These are phyloP conservation scores for Aspergillus sp. DNA, from an alignment of 2,329 filamentous ascomycete species.

Conservation along the genomic window DNA sequence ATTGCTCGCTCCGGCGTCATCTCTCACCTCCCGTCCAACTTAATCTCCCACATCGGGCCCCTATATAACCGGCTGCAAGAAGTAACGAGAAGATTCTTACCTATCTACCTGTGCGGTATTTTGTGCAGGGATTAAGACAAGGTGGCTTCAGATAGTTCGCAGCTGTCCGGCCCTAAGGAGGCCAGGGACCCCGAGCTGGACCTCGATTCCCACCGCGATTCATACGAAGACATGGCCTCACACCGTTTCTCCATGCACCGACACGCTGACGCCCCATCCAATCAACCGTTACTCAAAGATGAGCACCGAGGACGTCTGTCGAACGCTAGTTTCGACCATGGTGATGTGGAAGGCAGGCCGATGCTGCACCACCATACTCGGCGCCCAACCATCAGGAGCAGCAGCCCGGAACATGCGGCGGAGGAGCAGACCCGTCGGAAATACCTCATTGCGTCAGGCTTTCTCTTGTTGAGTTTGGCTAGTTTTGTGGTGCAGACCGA, in stretches of 20 bases:
- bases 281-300: conserved; percentile 55
- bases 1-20: neutral
- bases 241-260: conserved; percentile 49
- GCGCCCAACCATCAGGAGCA: conserved; percentile 71
- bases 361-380: conserved; percentile 48
- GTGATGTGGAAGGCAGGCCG: conserved; percentile 35
- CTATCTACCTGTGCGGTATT: neutral
- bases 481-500: conserved; percentile 94
- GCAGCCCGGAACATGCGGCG: conserved; percentile 66
- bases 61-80: too few species aligned
- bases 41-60: too few species aligned
- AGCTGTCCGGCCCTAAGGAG: conserved; percentile 23
- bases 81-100: neutral
- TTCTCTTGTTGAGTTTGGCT: conserved; percentile 77
- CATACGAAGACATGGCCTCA: conserved; percentile 45
- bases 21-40: neutral
- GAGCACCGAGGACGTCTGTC: conserved; percentile 38
- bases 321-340: conserved; percentile 26
- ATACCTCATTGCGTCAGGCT: conserved; percentile 83
- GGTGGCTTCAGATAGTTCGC: conserved; percentile 32
- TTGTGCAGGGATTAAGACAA: conserved; percentile 14
- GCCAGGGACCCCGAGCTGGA: conserved; percentile 33
- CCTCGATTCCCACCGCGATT: conserved; percentile 35
- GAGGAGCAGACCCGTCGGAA: conserved; percentile 70
- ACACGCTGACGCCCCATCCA: conserved; percentile 48